Base-by-base conservation (phyloP, 2,329 filamentous ascomycete genomes). In the Bipolaris zeicola region DNA sequence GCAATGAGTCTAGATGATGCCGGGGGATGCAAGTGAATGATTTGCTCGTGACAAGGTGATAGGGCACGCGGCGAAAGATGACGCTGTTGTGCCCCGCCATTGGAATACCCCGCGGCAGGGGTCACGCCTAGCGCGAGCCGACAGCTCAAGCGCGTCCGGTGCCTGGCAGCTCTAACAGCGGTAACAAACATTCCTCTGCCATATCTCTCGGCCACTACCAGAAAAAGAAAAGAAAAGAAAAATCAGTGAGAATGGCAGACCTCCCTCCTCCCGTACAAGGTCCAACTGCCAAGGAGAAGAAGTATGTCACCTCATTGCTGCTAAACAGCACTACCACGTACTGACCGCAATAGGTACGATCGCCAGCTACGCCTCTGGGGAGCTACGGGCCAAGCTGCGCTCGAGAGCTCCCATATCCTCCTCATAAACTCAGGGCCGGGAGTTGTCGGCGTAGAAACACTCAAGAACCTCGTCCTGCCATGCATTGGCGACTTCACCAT, bases 401-500 rank as follows among this genome's bases (percentile, higher is more conserved):
- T 99, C 2, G 96, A 99, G 76, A 87, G 92, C 54, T 91, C 95
- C 20, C 90, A 96, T 65, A 88, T 99, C n/a, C 85, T 98, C 11
- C 83, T 99, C 5, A 81, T 99, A 58, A 97, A 96, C 77, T 91
- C 89, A 0, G 90, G 92, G 1, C 79, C 89, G n/a, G 94, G 94
- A 8, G 90, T 92, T 2, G 90, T 92, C 33, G 95, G 93, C 13
- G 84, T 96, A 11, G 95, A 99, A 77, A 88, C 93, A 0, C 83
- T 99, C 60, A 99, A 99, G 82, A 99, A 99, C 73, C 85, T 99
- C n/a, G 91, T 99, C 3, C 81, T 99, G 7, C 95, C 95, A 55
- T 89, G 93, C 3, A 90, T 98, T 67, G 96, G 95, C 7, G 86
- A 87, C 24, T 99, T 97, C 75, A 96, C 91, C 0, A 96, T 99